Base-by-base conservation (phyloP, 208 protist genomes). In the Leishmania gerbilli region DNA sequence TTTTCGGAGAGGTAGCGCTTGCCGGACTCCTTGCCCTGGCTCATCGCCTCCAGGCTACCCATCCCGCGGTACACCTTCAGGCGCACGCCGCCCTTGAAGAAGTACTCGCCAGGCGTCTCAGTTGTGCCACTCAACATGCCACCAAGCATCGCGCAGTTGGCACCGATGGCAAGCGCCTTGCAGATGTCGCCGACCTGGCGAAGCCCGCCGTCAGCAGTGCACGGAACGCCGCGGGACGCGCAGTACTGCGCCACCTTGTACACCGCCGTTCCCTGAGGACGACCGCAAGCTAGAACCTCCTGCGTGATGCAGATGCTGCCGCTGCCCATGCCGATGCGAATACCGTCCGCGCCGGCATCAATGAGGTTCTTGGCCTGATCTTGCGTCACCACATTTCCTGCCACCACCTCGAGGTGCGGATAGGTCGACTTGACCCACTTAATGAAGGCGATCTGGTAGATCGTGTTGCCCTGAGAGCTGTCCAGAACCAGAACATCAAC, bases 271-370 rank as follows among this genome's bases (percentile, higher is more conserved):
- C 92, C 97, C 89, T 99, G 99, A 64, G 99, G 98, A 27, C 98
- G 94, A 42, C 98, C 98, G 65, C 95, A 99, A 60, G 95, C 98
- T 76, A 97, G 92, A 47, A 99, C 89, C 87, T 99, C 97, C 88
- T 99, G 98, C 42, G 99, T 99, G 79, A 98, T 99, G 95, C 98
- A 99, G 88, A 99, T 99, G 80, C 97, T 99, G 40, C 99, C 99
- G 55, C 94, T 96, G 80, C 99, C 99, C 98, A 99, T 99, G 62
- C 99, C 99, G 45, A 99, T 97, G 80, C 98, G 97, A 21, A 99
- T 92, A 45, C 86, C 97, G 84, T 99, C 99, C 17, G 97, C 98
- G 58, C 99, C 99, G 45, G 98, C 98, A 78, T 98, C 94, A 71
- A 99, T 99, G 15, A 99, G 90, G 83, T 99, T 96, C 90, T 99